Base-by-base conservation (phyloP, 2,329 filamentous ascomycete species). In the Hymenotorrendiella dingleyae region DNA sequence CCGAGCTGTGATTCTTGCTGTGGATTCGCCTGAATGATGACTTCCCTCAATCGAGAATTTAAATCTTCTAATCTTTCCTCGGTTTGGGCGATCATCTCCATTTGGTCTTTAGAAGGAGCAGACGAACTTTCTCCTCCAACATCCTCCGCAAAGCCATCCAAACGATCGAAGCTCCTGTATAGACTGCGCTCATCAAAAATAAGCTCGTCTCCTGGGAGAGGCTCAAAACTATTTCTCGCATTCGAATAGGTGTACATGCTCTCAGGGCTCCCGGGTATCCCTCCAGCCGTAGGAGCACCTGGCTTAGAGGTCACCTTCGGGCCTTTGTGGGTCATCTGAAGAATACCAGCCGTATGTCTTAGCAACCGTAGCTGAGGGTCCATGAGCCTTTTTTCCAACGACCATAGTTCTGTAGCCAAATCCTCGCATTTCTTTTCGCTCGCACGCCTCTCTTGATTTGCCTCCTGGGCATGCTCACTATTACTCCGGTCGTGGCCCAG, bases 291-390 rank as follows among this genome's bases (percentile, higher is more conserved):
- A 6, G 67, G 65, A 1, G 62, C 61, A 24, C 62, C 64, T 2
- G 67, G 64, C 11, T 65, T 65, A 6, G 68, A 62, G 3, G 66
- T 56, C 41, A 68, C 68, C 52, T 73, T 71, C n/a, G 84, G 72
- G 0, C 78, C 80, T 55, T 83, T 84, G 64, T 97, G 90, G 7
- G 90, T 94, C 63, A 94, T 76, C 60, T 95, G 89, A 41, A 98
- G 69, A 28, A 98, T 86, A 33, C 87, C 91, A 11, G 93, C 90
- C 0, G 91, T 97, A 62, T 98, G 93, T 62, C 91, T 82, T 38
- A 97, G 69, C 33, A 98, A 68, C 48, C 80, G 78, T 55, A 77
- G 78, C 57, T 94, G 86, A 7, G 86, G 76, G 45, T 84, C 76
- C 67, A 88, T 81, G 46, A 84, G 69, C 52, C 84, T 72, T 62